Evolutionary conservation across 148 eudicot genomes (phyloP).

Genomic region (Diospyros kaki): DNA sequence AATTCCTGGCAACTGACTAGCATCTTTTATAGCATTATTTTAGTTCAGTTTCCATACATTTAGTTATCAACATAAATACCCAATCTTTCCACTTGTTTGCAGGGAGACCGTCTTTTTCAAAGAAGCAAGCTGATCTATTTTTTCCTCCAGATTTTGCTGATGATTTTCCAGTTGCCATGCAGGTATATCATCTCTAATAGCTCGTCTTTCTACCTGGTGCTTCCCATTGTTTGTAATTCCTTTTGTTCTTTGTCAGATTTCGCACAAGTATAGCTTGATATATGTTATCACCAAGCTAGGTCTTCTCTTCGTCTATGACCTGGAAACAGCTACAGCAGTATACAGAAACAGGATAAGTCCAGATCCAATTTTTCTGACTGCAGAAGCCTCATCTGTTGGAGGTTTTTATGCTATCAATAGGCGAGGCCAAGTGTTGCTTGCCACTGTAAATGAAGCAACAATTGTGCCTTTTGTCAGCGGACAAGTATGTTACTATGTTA

Average conservation of each 20-base stretch:
- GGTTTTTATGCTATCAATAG: slow-evolving; percentile 96
- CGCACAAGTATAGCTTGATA: slow-evolving; percentile 80
- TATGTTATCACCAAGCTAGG: slow-evolving; percentile 96
- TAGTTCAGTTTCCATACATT: slow-evolving; percentile 8
- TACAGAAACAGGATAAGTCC: slow-evolving; percentile 96
- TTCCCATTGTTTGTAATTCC: background rate
- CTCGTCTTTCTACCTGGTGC: background rate
- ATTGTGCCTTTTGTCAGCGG: slow-evolving; percentile 95
- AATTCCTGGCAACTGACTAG: background rate
- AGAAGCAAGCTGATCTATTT: slow-evolving; percentile 97
- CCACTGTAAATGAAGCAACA: slow-evolving; percentile 88
- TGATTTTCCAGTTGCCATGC: slow-evolving; percentile 97
- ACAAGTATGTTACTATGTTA: slow-evolving; percentile 45
- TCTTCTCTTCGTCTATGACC: slow-evolving; percentile 90
- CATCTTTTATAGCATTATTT: background rate
- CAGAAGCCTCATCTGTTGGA: slow-evolving; percentile 88
- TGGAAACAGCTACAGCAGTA: slow-evolving; percentile 93
- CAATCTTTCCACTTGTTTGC: slow-evolving; percentile 14
- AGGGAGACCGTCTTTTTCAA: slow-evolving; percentile 83
- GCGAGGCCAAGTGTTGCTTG: slow-evolving; percentile 91
- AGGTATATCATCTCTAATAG: slow-evolving; percentile 40
- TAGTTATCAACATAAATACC: background rate
- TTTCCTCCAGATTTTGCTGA: slow-evolving; percentile 98
- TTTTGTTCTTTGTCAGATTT: slow-evolving; percentile 53
- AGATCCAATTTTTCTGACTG: slow-evolving; percentile 91